Conservation (phyloP, 768 basidiomycete species). For the Mycena kentingensis region DNA sequence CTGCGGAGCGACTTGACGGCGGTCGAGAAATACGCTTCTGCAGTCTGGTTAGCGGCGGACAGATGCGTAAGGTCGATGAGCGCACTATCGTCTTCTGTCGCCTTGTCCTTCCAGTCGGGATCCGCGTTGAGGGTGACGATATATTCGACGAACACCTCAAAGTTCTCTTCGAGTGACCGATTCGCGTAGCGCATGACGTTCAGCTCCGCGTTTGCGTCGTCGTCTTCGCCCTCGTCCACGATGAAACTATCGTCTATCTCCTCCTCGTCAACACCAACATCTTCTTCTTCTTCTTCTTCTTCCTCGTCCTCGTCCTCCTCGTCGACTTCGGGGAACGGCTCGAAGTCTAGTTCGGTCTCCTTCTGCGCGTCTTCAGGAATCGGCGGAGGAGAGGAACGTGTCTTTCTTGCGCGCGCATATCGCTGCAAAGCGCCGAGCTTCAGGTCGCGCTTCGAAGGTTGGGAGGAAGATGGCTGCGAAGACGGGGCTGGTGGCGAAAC, state of each 20-base stretch:
- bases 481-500: constrained; percentile 8
- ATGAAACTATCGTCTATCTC: constrained; percentile 14
- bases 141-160: constrained; percentile 20
- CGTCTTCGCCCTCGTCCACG: constrained; percentile 15
- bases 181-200: constrained; percentile 20
- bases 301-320: constrained; percentile 8
- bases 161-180: constrained; percentile 20
- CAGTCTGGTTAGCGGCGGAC: background rate
- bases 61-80: background rate
- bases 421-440: constrained; percentile 14
- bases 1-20: constrained; percentile 13
- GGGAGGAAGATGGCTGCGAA: constrained; percentile 4
- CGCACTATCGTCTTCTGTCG: constrained; percentile 18
- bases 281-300: constrained; percentile 1
- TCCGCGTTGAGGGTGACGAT: constrained; percentile 17
- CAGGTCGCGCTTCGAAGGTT: constrained; percentile 11
- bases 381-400: constrained; percentile 19
- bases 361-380: constrained; percentile 11
- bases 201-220: constrained; percentile 16
- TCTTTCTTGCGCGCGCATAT: constrained; percentile 19
- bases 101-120: constrained; percentile 13
- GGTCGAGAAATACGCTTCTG: constrained; percentile 17
- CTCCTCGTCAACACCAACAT: constrained; percentile 1
- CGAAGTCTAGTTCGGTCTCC: constrained; percentile 14
- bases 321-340: constrained; percentile 16